Base-by-base conservation (phyloP, 306 rosid genomes). In the Parietaria judaica region DNA sequence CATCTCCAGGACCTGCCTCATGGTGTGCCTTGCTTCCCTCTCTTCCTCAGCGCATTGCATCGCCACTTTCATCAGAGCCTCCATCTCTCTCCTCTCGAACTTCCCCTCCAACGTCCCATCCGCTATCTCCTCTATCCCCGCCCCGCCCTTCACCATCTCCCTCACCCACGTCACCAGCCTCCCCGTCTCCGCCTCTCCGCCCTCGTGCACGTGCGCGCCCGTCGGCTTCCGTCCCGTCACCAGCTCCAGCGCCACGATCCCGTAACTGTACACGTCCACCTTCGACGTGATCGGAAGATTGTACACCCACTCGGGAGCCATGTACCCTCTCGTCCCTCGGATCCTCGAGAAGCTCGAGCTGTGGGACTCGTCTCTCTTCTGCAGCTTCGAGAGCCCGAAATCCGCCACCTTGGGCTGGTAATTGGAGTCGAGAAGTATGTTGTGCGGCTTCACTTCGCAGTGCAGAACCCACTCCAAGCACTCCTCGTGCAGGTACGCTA, bases 401-500 rank as follows among this genome's bases (percentile, higher is more conserved):
- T 84, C 85, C 1, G 85, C 83, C 1, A 84, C 85, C 58, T 84
- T 84, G n/a, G 91, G 83, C 5, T 67, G 55, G 36, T 76, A 81
- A 8, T 74, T 37, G 1, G 76, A 54, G 65, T 76, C 83, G 0
- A 84, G 15, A 8, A 84, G 85, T 53, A 84, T 79, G 55, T 84
- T 84, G 4, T 81, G 83, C 58, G 87, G 91, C 74, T 81, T 84
- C 54, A 84, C 83, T 23, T 84, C 87, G n/a, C 83, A 84, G 14
- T 81, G 85, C 11, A 84, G 54, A 62, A 80, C 78, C 85, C 85
- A 83, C 48, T 83, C 88, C 75, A 80, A 72, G 58, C 88, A 83
- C 56, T 77, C 85, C 3, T 83, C 85, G n/a, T 83, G 88, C 15
- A 83, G 12, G 74, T 83, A 83, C 48, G 81, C 75, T n/a, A 83